Percentiles rank a stretch among this genome's conserved stretches.
Evolutionary conservation across 306 rosid species (phyloP).

Genomic region (Medicago lupulina): DNA sequence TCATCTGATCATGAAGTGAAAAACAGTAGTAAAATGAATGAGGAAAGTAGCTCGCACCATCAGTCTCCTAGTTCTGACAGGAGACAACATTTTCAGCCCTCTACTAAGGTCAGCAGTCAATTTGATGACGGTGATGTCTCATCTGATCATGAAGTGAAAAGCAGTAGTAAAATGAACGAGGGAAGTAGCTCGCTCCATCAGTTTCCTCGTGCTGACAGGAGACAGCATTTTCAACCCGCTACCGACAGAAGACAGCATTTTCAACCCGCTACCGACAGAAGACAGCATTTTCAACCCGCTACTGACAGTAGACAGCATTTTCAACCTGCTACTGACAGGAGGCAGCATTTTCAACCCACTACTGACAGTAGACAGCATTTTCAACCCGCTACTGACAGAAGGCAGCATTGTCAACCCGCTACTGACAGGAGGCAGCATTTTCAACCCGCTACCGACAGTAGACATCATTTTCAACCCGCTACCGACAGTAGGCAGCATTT

Average conservation of each 20-base stretch:
- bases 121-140: too few species aligned
- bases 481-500: too few species aligned
- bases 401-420: conserved; percentile 50
- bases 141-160: too few species aligned
- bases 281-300: too few species aligned
- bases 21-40: conserved; percentile 30
- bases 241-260: neutral
- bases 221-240: conserved; percentile 49
- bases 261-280: too few species aligned
- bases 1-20: conserved; percentile 45
- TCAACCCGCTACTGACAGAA: conserved; percentile 24
- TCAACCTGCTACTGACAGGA: conserved; percentile 46
- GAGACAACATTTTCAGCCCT: conserved; percentile 49
- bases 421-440: neutral
- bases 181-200: conserved; percentile 38
- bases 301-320: conserved; percentile 42
- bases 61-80: conserved; percentile 35
- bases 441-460: too few species aligned
- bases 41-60: conserved; percentile 46
- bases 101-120: conserved; percentile 58
- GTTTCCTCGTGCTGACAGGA: conserved; percentile 37
- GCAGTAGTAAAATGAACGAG: too few species aligned
- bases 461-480: too few species aligned
- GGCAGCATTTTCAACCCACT: too few species aligned
- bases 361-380: too few species aligned